Evolutionary conservation across 1,284 basidiomycete species (phyloP).

Genomic region (Apiotrichum mycotoxinovorans): DNA sequence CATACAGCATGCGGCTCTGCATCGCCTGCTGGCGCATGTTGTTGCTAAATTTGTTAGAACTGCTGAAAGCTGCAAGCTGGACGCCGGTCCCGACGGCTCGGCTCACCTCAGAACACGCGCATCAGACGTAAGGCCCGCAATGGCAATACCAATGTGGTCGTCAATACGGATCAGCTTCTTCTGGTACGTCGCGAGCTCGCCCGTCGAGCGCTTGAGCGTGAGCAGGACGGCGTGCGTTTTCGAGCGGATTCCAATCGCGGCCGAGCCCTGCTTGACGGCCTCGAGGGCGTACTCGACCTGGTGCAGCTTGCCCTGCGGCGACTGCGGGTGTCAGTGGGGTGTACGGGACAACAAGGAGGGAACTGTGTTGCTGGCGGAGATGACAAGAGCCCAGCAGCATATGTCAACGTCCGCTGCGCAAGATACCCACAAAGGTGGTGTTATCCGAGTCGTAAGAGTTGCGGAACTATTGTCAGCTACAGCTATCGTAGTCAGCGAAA

Average conservation of each 20-base stretch:
- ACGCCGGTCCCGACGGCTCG: too few species aligned
- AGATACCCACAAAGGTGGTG: conserved; percentile 68
- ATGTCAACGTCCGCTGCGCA: too few species aligned
- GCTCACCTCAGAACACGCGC: conserved; percentile 90
- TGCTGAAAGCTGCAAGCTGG: background rate
- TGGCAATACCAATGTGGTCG: conserved; percentile 97
- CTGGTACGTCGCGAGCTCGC: conserved; percentile 96
- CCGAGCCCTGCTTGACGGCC: conserved; percentile 98
- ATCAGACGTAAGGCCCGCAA: conserved; percentile 96
- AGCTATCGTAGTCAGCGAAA: background rate
- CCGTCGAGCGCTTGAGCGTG: conserved; percentile 96
- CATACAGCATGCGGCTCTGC: conserved; percentile 89
- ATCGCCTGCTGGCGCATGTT: conserved; percentile 99
- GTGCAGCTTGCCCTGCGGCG: conserved; percentile 51
- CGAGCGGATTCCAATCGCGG: conserved; percentile 90
- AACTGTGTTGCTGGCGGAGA: too few species aligned
- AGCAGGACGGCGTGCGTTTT: conserved; percentile 93
- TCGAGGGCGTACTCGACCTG: conserved; percentile 99
- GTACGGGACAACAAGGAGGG: background rate
- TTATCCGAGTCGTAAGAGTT: conserved; percentile 96
- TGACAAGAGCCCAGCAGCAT: too few species aligned
- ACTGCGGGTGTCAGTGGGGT: conserved; percentile 22
- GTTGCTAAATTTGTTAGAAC: conserved; percentile 60
- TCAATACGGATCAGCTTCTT: conserved; percentile 99
- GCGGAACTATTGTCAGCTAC: conserved; percentile 64